phyloP scores from a whole-genome alignment of 2,329 filamentous ascomycete genomes.

The Truncatella angustata region DNA sequence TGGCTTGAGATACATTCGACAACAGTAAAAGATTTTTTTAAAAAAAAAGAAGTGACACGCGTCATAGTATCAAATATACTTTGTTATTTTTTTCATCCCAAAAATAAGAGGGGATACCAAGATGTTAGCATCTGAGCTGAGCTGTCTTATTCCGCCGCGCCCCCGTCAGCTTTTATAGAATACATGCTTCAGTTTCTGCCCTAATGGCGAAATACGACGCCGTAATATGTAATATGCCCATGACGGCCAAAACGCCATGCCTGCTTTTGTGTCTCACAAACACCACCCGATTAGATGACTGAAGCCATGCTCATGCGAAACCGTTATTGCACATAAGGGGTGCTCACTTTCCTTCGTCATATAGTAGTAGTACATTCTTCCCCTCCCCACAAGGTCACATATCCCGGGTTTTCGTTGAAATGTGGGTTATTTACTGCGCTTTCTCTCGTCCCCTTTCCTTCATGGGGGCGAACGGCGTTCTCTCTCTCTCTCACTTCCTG shows the following conservation, averaged over 20 bases:
- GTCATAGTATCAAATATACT: background rate
- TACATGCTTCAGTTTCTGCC: background rate
- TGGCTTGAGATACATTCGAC: background rate
- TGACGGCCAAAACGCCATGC: slow-evolving; percentile 4
- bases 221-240: background rate
- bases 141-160: background rate
- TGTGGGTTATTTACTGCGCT: no score
- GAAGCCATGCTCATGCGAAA: no score
- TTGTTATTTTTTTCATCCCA: background rate
- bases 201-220: background rate
- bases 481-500: slow-evolving; percentile 17
- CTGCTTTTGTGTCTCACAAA: background rate
- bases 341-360: background rate
- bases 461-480: background rate
- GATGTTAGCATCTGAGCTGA: background rate
- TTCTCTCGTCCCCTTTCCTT: no score
- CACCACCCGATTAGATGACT: no score
- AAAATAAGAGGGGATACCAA: background rate
- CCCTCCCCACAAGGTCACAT: background rate
- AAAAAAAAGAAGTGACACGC: background rate
- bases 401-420: no score
- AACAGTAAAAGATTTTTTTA: background rate
- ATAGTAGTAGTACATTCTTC: background rate
- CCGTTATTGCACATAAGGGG: background rate
- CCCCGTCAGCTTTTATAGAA: background rate